These are phyloP conservation scores for Atractiella rhizophila DNA, from an alignment of 768 basidiomycete genomes.

Conservation along the genomic window DNA sequence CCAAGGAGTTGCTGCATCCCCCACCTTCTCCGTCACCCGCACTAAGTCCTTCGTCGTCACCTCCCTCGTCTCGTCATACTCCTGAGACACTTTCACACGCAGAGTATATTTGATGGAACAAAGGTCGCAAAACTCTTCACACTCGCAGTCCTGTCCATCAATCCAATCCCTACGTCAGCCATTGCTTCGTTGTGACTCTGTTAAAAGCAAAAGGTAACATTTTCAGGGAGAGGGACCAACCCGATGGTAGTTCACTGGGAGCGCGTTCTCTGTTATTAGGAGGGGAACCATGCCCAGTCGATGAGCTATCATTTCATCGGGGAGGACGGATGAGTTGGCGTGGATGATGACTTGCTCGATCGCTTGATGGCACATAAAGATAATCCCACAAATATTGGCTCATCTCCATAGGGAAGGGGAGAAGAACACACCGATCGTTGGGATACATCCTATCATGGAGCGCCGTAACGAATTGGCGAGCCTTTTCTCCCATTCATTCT, in stretches of 20 bases:
- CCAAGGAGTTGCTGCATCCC: slow-evolving; percentile 11
- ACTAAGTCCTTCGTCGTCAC: slow-evolving; percentile 58
- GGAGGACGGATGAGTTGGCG: slow-evolving; percentile 69
- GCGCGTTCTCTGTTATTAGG: too few relatives aligned
- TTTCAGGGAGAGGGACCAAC: slow-evolving; percentile 25
- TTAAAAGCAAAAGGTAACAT: slow-evolving; percentile 21
- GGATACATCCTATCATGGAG: slow-evolving; percentile 86
- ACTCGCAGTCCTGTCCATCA: slow-evolving; percentile 56
- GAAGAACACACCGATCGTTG: slow-evolving; percentile 55
- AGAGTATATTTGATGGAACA: slow-evolving; percentile 65
- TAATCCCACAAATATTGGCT: neutral
- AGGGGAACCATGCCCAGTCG: slow-evolving; percentile 79
- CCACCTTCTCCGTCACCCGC: slow-evolving; percentile 1
- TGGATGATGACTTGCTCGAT: slow-evolving; percentile 91
- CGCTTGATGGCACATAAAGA: slow-evolving; percentile 28
- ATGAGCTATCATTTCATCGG: slow-evolving; percentile 94
- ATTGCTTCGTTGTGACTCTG: slow-evolving; percentile 30
- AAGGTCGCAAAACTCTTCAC: slow-evolving; percentile 52
- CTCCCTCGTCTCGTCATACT: slow-evolving; percentile 37
- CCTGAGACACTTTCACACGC: slow-evolving; percentile 45
- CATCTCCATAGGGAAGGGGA: neutral
- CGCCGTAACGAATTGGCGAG: slow-evolving; percentile 85
- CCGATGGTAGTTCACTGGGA: slow-evolving; percentile 64
- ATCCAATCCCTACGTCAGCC: slow-evolving; percentile 26
- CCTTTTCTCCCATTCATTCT: slow-evolving; percentile 22